These are phyloP conservation scores for Quercus tomentella DNA, from an alignment of 331 rosid genomes.

Conservation along the genomic window DNA sequence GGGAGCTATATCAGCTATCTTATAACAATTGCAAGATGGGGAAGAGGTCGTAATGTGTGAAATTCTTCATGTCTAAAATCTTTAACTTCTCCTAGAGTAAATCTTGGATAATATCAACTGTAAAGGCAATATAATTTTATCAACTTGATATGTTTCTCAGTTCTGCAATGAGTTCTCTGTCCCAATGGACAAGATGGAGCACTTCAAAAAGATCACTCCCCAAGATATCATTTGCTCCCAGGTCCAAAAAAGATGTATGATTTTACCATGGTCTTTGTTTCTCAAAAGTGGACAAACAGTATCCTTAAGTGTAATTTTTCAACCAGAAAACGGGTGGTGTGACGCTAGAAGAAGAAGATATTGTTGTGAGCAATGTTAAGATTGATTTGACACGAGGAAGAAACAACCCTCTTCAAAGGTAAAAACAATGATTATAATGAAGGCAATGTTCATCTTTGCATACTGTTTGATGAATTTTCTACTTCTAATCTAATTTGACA, in stretches of 20 bases:
- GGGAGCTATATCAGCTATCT: constrained; percentile 66
- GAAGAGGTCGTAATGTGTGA: background rate
- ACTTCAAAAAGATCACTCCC: constrained; percentile 49
- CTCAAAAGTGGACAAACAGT: background rate
- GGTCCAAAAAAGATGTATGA: constrained; percentile 29
- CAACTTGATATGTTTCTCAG: constrained; percentile 33
- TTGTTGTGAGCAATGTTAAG: constrained; percentile 50
- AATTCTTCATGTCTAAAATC: background rate
- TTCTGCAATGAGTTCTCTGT: constrained; percentile 68
- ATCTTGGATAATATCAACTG: background rate
- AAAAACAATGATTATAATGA: background rate
- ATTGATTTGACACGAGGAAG: constrained; percentile 61
- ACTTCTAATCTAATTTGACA: constrained; percentile 9
- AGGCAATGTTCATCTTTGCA: constrained; percentile 6
- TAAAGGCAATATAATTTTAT: background rate
- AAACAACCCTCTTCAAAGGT: constrained; percentile 62
- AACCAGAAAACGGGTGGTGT: constrained; percentile 30
- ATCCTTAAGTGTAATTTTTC: background rate
- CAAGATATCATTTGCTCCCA: constrained; percentile 70
- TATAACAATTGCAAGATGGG: background rate
- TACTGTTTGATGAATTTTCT: background rate
- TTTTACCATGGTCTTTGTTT: background rate
- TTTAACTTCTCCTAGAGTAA: background rate
- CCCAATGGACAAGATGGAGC: constrained; percentile 45
- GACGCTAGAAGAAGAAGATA: constrained; percentile 53